Base-by-base conservation (phyloP, 805 yeast species). In the Candida maesae region DNA sequence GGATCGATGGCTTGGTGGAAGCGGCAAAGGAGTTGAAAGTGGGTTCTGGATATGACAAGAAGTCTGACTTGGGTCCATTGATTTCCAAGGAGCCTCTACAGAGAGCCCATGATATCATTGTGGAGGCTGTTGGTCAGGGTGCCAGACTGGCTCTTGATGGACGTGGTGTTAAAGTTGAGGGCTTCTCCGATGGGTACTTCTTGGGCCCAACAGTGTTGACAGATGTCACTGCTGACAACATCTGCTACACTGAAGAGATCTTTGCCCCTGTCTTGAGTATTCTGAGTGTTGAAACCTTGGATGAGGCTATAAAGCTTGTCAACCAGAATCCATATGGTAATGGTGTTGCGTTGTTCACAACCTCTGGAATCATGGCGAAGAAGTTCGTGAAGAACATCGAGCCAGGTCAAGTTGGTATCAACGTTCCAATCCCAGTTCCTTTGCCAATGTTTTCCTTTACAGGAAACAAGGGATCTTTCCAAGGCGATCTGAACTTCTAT, bases 391-490 rank as follows among this genome's bases (percentile, higher is more conserved):
- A 72, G 63, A 71, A 77, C 49, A 76, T 81, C 47, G 84, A 80
- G 44, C 78, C 81, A 41, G 90, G 90, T 24, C 89, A 82, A 63
- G 84, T 82, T 37, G 90, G 90, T 41, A 71, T 82, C 52, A 82
- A 82, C 54, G 87, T 82, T 27, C 89, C 90, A 13, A 83, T 82
- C 46, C 90, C 90, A 5, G 90, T 82, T 15, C 90, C 90, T 36
- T 67, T 83, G 60, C 89, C 90, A 45, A 79, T 83, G 85, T 82
- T 82, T 63, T 79, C 86, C 4, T 82, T 82, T 67, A 83, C 90
- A 11, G 90, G 90, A 20, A 77, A 76, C 61, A 80, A 80, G 65
- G 84, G 78, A 28, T 79, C 86, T 6, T 81, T 83, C 74, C 69
- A 81, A 50, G 90, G 90, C 26, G 89, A 83, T 58, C 73, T 83